Evolutionary conservation across 331 rosid species (phyloP).

Genomic region (Spiraea crenata): DNA sequence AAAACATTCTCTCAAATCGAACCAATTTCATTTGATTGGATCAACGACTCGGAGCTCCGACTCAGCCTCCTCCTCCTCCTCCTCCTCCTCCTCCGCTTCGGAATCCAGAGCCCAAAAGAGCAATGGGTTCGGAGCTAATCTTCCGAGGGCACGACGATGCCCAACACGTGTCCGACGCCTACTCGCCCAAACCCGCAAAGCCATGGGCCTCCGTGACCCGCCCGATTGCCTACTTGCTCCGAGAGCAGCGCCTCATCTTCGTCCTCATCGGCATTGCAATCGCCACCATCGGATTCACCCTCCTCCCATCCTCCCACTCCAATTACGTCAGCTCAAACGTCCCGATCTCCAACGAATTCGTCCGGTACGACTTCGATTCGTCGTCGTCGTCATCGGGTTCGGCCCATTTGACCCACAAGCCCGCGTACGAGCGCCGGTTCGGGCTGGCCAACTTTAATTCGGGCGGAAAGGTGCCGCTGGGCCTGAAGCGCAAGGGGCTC

Average conservation of each 20-base stretch:
- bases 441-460: constrained; percentile 39
- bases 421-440: constrained; percentile 35
- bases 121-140: constrained; percentile 72
- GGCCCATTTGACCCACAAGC: constrained; percentile 16
- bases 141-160: constrained; percentile 91
- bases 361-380: constrained; percentile 25
- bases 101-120: background rate
- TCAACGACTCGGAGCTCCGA: background rate
- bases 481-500: constrained; percentile 67
- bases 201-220: constrained; percentile 71
- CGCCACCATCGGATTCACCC: constrained; percentile 58
- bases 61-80: background rate
- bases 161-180: constrained; percentile 49
- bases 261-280: constrained; percentile 67
- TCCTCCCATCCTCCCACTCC: constrained; percentile 41
- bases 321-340: constrained; percentile 1
- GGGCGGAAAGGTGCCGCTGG: constrained; percentile 66
- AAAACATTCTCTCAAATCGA: no score
- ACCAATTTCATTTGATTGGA: no score
- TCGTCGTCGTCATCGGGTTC: constrained; percentile 5
- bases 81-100: background rate
- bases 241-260: constrained; percentile 75
- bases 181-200: constrained; percentile 74
- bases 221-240: constrained; percentile 74
- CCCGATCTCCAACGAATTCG: constrained; percentile 32